A percentile compares a stretch with the other conserved stretches of the same genome.
These are phyloP conservation scores for Panicum hallii DNA, from an alignment of 202 grass and related monocot species.

Conservation along the genomic window DNA sequence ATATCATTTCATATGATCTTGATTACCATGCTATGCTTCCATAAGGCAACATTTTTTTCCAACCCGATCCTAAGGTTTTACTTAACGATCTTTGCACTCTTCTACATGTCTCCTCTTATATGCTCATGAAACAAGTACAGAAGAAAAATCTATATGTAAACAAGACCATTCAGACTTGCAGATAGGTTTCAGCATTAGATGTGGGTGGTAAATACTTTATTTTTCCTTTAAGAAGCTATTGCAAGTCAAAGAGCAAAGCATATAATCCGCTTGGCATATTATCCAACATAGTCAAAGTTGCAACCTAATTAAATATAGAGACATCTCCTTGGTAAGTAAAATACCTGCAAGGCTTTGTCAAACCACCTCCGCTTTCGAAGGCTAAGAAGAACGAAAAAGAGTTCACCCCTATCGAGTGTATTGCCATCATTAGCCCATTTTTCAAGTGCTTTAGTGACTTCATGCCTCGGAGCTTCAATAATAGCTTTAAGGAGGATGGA, in stretches of 20 bases:
- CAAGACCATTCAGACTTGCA: not conserved
- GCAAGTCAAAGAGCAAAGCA: constrained; percentile 10
- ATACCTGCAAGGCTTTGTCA: constrained; percentile 80
- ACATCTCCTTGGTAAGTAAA: constrained; percentile 10
- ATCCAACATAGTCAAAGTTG: constrained; percentile 1
- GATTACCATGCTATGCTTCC: constrained; percentile 12
- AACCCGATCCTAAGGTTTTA: not conserved
- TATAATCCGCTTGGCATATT: not conserved
- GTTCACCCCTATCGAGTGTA: constrained; percentile 47
- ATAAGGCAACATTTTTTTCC: not conserved
- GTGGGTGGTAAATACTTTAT: not conserved
- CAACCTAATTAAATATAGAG: constrained; percentile 6
- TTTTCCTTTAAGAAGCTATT: not conserved
- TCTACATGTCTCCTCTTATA: not conserved
- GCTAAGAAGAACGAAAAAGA: constrained; percentile 37
- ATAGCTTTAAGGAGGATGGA: constrained; percentile 57
- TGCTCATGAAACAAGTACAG: constrained; percentile 5
- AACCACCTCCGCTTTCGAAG: constrained; percentile 60
- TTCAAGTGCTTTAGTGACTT: constrained; percentile 43
- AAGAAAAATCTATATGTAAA: not conserved
- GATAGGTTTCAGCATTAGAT: constrained; percentile 21
- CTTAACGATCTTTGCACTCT: constrained; percentile 23
- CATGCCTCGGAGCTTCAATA: constrained; percentile 39
- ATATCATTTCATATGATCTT: constrained; percentile 23
- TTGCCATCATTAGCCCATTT: constrained; percentile 78